phyloP scores from a whole-genome alignment of 1,139 yeast genomes.

The Candida frijolesensis region DNA sequence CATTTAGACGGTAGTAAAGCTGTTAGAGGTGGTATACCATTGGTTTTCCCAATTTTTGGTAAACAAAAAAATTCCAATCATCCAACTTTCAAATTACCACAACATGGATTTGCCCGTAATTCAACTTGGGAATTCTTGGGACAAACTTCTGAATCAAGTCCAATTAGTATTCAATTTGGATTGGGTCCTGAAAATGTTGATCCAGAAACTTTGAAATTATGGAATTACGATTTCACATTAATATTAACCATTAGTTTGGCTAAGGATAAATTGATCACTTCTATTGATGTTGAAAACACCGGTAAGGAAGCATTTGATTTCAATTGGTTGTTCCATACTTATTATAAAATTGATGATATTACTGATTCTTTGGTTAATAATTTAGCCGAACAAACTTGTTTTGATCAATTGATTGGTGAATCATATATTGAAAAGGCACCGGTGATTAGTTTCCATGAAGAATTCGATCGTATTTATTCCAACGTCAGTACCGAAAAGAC shows the following conservation, averaged over 20 bases:
- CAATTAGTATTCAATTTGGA: slow-evolving; percentile 82
- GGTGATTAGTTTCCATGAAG: slow-evolving; percentile 72
- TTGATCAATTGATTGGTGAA: slow-evolving; percentile 70
- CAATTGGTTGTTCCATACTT: slow-evolving; percentile 97
- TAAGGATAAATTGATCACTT: slow-evolving; percentile 58
- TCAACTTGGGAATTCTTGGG: slow-evolving; percentile 93
- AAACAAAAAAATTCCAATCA: slow-evolving; percentile 48
- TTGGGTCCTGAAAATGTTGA: slow-evolving; percentile 82
- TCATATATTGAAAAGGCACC: slow-evolving; percentile 72
- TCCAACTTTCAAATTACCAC: slow-evolving; percentile 63
- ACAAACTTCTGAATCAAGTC: slow-evolving; percentile 52
- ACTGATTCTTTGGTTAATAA: slow-evolving; percentile 78
- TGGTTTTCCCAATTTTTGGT: slow-evolving; percentile 95
- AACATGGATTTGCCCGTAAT: slow-evolving; percentile 94
- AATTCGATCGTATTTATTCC: slow-evolving; percentile 82
- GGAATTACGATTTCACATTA: slow-evolving; percentile 73
- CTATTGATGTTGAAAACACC: slow-evolving; percentile 74
- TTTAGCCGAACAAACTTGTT: slow-evolving; percentile 67
- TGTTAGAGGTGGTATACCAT: slow-evolving; percentile 95
- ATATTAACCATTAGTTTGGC: slow-evolving; percentile 65
- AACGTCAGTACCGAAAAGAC: slow-evolving; percentile 55
- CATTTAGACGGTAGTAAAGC: slow-evolving; percentile 88
- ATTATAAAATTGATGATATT: slow-evolving; percentile 73
- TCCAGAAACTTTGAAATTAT: slow-evolving; percentile 57
- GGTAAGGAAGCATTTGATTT: slow-evolving; percentile 70